Conservation (phyloP, 2,329 filamentous ascomycete species). For the Cyphellophora europaea region DNA sequence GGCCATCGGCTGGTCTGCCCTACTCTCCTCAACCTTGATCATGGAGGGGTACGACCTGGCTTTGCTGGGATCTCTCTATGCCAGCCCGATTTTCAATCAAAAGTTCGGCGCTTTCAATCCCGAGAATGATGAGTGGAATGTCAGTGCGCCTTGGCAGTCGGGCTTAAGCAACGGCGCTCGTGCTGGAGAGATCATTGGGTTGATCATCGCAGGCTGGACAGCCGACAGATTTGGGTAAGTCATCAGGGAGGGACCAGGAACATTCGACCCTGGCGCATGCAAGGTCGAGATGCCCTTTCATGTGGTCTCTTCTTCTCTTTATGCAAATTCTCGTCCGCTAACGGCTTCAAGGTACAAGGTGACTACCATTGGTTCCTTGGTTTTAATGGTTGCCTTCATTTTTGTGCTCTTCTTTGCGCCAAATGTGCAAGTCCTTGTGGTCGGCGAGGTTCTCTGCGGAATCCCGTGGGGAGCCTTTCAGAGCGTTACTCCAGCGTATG, state of each 20-base stretch:
- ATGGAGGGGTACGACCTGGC: slow-evolving; percentile 87
- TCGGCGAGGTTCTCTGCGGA: slow-evolving; percentile 26
- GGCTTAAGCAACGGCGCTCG: slow-evolving; percentile 19
- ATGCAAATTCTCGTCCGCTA: too few relatives aligned
- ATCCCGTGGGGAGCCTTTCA: slow-evolving; percentile 26
- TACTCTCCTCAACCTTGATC: slow-evolving; percentile 30
- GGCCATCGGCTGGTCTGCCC: slow-evolving; percentile 64
- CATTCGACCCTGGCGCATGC: too few relatives aligned
- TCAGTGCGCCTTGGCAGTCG: slow-evolving; percentile 9
- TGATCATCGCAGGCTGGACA: slow-evolving; percentile 22
- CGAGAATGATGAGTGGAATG: neutral
- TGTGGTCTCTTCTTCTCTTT: too few relatives aligned
- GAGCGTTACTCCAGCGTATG: slow-evolving; percentile 25
- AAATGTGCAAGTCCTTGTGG: slow-evolving; percentile 22
- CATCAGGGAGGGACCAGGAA: too few relatives aligned
- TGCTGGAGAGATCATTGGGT: slow-evolving; percentile 21
- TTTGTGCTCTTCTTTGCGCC: slow-evolving; percentile 31
- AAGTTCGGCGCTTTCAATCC: slow-evolving; percentile 20
- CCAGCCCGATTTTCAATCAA: slow-evolving; percentile 29
- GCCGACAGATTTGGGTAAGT: slow-evolving; percentile 28
- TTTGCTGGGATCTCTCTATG: slow-evolving; percentile 72
- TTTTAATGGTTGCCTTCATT: slow-evolving; percentile 17
- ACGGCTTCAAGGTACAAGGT: slow-evolving; percentile 12
- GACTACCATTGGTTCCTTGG: slow-evolving; percentile 16
- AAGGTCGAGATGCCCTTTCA: too few relatives aligned